Conservation (phyloP, 305 asterid genomes). For the Fraxinus angustifolia region DNA sequence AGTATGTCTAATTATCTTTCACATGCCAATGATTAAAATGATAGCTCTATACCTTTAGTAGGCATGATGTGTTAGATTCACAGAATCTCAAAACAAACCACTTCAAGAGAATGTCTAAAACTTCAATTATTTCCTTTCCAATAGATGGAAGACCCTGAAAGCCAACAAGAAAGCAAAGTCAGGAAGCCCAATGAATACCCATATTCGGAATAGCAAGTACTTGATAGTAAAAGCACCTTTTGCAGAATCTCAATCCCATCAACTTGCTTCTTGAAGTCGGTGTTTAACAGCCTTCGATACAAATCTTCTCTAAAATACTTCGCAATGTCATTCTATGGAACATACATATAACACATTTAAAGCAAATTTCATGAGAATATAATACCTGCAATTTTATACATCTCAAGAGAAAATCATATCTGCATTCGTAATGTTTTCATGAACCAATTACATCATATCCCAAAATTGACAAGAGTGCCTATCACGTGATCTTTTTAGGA, state of each 20-base stretch:
- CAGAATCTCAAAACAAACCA: slow-evolving; percentile 95
- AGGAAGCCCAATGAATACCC: slow-evolving; percentile 22
- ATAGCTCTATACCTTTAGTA: slow-evolving; percentile 57
- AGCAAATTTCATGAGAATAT: not conserved
- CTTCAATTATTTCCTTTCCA: slow-evolving; percentile 76
- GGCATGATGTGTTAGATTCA: slow-evolving; percentile 91
- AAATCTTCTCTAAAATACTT: slow-evolving; percentile 94
- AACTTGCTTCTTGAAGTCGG: slow-evolving; percentile 97
- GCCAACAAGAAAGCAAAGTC: slow-evolving; percentile 24
- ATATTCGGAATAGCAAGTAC: slow-evolving; percentile 11
- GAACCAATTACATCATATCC: not conserved
- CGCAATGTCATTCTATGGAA: slow-evolving; percentile 75
- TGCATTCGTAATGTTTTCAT: not conserved
- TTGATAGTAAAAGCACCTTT: slow-evolving; percentile 50
- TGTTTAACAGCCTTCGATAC: slow-evolving; percentile 77
- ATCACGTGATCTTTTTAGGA: not conserved
- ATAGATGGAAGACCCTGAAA: slow-evolving; percentile 83
- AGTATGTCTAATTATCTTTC: not conserved
- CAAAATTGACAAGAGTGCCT: not conserved
- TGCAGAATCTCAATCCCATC: slow-evolving; percentile 99
- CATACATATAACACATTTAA: not conserved
- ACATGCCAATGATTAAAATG: not conserved
- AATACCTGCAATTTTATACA: not conserved
- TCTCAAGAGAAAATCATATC: not conserved
- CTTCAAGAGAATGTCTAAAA: slow-evolving; percentile 77